Percentiles rank a stretch among this genome's conserved stretches.
Conservation (phyloP, 2,329 filamentous ascomycete genomes). For the Tolypocladium tropicale region DNA sequence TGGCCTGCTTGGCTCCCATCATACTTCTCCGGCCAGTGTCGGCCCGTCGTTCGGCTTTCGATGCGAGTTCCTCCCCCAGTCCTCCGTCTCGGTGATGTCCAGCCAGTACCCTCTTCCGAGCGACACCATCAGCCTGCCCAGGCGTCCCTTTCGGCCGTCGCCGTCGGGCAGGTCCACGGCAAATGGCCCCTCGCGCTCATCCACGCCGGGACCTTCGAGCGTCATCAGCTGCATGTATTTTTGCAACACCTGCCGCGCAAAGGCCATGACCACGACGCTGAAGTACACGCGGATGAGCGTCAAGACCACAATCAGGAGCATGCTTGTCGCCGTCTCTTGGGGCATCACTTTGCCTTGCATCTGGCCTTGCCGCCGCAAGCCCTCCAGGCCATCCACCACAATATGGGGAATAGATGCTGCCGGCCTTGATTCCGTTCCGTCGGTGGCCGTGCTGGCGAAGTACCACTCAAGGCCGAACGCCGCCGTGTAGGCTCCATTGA, state of each 20-base stretch:
- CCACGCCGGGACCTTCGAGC: constrained; percentile 36
- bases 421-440: constrained; percentile 19
- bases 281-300: constrained; percentile 77
- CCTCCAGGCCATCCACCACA: constrained; percentile 22
- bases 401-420: constrained; percentile 12
- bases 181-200: constrained; percentile 56
- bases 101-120: constrained; percentile 75
- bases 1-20: no score
- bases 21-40: constrained; percentile 23
- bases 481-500: constrained; percentile 74
- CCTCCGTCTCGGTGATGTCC: constrained; percentile 53
- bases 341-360: constrained; percentile 26
- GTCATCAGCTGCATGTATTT: constrained; percentile 42
- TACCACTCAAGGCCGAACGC: constrained; percentile 84
- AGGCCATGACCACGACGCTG: constrained; percentile 71
- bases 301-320: constrained; percentile 63
- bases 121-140: constrained; percentile 70
- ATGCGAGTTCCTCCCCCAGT: constrained; percentile 55
- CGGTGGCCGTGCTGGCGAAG: constrained; percentile 47
- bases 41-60: constrained; percentile 38
- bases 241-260: constrained; percentile 66
- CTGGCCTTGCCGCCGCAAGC: constrained; percentile 21
- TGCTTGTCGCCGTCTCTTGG: constrained; percentile 61
- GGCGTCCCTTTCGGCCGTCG: constrained; percentile 65
- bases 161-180: constrained; percentile 59